Conservation (phyloP, 805 yeast species). For the Debaryomyces tyrocola region DNA sequence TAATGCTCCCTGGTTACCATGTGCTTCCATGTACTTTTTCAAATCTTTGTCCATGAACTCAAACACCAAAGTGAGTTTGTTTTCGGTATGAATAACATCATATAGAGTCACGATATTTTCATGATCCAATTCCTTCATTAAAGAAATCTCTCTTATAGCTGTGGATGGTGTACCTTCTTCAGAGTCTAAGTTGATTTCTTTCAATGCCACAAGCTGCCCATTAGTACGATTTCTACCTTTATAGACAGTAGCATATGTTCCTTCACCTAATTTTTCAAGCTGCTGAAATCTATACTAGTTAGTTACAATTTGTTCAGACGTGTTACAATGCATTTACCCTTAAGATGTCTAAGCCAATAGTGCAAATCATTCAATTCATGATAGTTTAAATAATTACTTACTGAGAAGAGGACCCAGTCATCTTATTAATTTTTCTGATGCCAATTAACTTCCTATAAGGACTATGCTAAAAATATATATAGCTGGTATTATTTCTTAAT, state of each 20-base stretch:
- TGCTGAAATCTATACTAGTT: constrained; percentile 37
- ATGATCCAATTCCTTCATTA: constrained; percentile 91
- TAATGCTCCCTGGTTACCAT: constrained; percentile 74
- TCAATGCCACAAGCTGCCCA: constrained; percentile 89
- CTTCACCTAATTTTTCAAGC: constrained; percentile 88
- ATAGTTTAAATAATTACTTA: constrained; percentile 21
- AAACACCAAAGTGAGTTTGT: constrained; percentile 89
- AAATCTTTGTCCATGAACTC: constrained; percentile 92
- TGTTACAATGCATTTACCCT: background rate
- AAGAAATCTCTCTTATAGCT: constrained; percentile 93
- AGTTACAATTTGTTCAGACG: background rate
- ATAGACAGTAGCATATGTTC: constrained; percentile 98
- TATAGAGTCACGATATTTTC: constrained; percentile 89
- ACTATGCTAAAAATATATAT: background rate
- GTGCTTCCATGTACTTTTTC: constrained; percentile 89
- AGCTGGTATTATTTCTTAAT: background rate
- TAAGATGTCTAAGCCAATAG: too few relatives aligned
- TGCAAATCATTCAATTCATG: background rate
- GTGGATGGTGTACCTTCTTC: constrained; percentile 99
- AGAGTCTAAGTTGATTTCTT: constrained; percentile 90
- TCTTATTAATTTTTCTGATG: constrained; percentile 5
- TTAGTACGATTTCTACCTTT: constrained; percentile 85
- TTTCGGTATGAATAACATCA: constrained; percentile 96
- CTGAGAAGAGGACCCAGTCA: constrained; percentile 49
- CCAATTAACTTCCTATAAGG: background rate